Base-by-base conservation (phyloP, 768 basidiomycete genomes). In the Suillus lakei region DNA sequence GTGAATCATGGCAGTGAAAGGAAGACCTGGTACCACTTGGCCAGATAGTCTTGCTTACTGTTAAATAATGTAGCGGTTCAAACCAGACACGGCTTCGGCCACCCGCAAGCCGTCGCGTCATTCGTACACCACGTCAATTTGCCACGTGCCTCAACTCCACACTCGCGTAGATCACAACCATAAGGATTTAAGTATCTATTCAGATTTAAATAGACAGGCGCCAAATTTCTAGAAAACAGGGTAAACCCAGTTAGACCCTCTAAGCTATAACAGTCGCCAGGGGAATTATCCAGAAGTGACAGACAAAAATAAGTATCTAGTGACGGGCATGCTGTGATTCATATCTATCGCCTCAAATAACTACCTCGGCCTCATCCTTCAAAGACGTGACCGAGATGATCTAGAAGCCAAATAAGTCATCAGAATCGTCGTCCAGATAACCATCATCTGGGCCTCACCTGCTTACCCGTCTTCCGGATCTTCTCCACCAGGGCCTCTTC, bases 381-480 rank as follows among this genome's bases (percentile, higher is more conserved):
- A n/a, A 18, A 21, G 16, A 82, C 63, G 74, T 71, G 36, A 89
- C 83, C 62, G 88, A 89, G 65, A 73, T 39, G 38, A 84, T 81
- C 82, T 83, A 67, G 28, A 23, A 16, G 36, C 12, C 62, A 36
- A 9, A 32, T 54, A 23, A 32, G n/a, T n/a, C 12, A 44, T 43
- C 50, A 4, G 8, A 51, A 2, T 34, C 30, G n/a, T n/a, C n/a
- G 15, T 41, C 63, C 15, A 41, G 53, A 63, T 32, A 44, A 12
- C 34, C 16, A 43, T 15, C 0, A 39, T 28, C 18, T 68, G 3
- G 15, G 10, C 67, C 80, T 28, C 61, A 93, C 94, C 89, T 92
- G 85, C 79, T 96, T 96, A 68, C 95, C 95, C 12, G 95, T 97
- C 86, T 95, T 96, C 84, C 87, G 86, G 73, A 97, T 93, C 82